Evolutionary conservation across 768 basidiomycete species (phyloP).

Genomic region (Hygrophorus russula): DNA sequence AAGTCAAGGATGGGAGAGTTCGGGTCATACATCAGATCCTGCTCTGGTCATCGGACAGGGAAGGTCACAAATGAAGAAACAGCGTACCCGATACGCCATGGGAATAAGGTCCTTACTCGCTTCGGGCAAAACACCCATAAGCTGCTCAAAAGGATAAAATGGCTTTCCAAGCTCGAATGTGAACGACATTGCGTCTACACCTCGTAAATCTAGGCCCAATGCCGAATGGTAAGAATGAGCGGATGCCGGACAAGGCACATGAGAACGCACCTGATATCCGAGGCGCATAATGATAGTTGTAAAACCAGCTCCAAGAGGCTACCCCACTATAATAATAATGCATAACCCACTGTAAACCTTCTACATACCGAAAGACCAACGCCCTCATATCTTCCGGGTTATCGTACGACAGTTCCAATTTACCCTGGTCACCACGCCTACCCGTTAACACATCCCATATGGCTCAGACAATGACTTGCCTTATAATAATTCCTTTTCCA

Average conservation of each 20-base stretch:
- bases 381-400: conserved; percentile 55
- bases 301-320: conserved; percentile 98
- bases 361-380: conserved; percentile 73
- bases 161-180: conserved; percentile 79
- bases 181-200: conserved; percentile 76
- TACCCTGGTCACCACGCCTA: conserved; percentile 48
- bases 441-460: background rate
- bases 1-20: conserved; percentile 89
- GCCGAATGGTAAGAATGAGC: background rate
- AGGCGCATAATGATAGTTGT: conserved; percentile 95
- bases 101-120: conserved; percentile 89
- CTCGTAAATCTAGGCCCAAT: conserved; percentile 39
- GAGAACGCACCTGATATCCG: conserved; percentile 73
- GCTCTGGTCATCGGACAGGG: conserved; percentile 2
- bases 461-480: conserved; percentile 27
- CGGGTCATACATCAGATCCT: conserved; percentile 85
- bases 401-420: conserved; percentile 73
- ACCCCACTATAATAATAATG: conserved; percentile 98
- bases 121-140: conserved; percentile 94
- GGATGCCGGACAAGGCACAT: background rate
- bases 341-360: conserved; percentile 98
- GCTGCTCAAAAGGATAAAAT: conserved; percentile 88
- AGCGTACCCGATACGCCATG: conserved; percentile 63
- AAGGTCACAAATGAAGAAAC: background rate
- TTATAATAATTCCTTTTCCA: conserved; percentile 90